A percentile compares a stretch with the other conserved stretches of the same genome.
Evolutionary conservation across 352 stramenopile genomes (phyloP).

Genomic region (Globisporangium paroecandrum): DNA sequence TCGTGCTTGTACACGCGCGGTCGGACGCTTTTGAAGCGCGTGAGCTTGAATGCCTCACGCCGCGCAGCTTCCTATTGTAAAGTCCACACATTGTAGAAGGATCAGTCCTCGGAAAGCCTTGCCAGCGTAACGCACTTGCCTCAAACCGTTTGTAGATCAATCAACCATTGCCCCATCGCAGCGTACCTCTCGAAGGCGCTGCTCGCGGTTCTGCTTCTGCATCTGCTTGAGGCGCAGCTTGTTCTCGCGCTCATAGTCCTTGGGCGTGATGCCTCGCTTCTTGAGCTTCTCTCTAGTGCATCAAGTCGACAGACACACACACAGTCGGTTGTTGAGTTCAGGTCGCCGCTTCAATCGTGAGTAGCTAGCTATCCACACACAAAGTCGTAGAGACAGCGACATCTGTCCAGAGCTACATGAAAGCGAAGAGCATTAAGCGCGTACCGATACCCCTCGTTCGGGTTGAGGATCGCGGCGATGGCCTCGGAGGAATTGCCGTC

Average conservation of each 20-base stretch:
- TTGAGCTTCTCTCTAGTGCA: constrained; percentile 49
- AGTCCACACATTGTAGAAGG: neutral
- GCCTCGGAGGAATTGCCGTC: constrained; percentile 70
- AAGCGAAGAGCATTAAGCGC: neutral
- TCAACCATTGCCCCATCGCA: neutral
- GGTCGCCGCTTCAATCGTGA: neutral
- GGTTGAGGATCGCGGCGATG: constrained; percentile 60
- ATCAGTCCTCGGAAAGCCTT: neutral
- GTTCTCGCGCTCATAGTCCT: constrained; percentile 64
- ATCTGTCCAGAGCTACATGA: neutral
- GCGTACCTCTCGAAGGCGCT: constrained; percentile 35
- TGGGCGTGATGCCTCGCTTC: constrained; percentile 48
- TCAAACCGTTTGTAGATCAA: neutral
- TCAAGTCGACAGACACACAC: neutral
- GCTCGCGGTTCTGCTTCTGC: constrained; percentile 56
- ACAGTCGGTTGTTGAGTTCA: neutral
- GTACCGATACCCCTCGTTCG: constrained; percentile 55
- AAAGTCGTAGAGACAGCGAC: neutral
- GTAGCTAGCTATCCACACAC: neutral
- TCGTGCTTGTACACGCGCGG: constrained; percentile 45
- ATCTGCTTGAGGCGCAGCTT: constrained; percentile 58
- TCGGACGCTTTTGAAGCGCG: constrained; percentile 55
- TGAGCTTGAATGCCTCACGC: constrained; percentile 60
- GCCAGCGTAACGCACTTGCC: neutral
- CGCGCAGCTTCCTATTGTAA: constrained; percentile 28